These are phyloP conservation scores for Actinomortierella wolfii DNA, from an alignment of 371 early-diverging fungal genomes.

Conservation along the genomic window DNA sequence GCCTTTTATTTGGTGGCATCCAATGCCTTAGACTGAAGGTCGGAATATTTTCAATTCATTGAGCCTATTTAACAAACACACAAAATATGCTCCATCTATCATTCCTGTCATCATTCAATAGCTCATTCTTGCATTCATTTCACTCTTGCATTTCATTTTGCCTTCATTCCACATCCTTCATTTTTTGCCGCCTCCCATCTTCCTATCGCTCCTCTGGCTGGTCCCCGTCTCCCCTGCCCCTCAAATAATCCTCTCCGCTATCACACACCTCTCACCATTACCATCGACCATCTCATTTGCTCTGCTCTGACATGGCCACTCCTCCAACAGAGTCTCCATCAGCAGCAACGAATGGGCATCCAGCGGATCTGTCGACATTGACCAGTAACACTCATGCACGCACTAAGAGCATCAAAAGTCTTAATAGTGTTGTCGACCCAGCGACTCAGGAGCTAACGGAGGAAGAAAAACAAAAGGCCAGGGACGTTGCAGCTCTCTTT, in stretches of 20 bases:
- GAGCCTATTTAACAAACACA: too few species aligned
- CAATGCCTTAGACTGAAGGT: too few species aligned
- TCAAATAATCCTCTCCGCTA: not conserved
- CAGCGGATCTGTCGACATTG: not conserved
- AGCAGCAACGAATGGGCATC: not conserved
- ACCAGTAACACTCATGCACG: not conserved
- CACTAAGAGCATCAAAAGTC: not conserved
- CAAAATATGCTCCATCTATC: too few species aligned
- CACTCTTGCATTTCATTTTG: not conserved
- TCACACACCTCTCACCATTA: not conserved
- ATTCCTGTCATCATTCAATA: not conserved
- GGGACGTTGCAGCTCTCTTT: not conserved
- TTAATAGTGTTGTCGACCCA: not conserved
- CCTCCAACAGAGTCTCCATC: not conserved
- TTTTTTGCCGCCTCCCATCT: not conserved
- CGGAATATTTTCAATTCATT: too few species aligned
- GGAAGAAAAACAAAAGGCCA: not conserved
- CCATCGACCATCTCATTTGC: slow-evolving; percentile 18
- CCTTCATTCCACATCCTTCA: not conserved
- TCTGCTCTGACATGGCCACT: slow-evolving; percentile 5
- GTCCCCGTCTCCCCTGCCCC: not conserved
- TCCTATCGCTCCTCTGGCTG: not conserved
- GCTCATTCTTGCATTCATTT: not conserved
- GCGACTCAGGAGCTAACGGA: not conserved
- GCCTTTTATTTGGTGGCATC: too few species aligned